A percentile compares a stretch with the other conserved stretches of the same genome.
These are phyloP conservation scores for Xylaria cubensis DNA, from an alignment of 495 filamentous ascomycete species.

Conservation along the genomic window DNA sequence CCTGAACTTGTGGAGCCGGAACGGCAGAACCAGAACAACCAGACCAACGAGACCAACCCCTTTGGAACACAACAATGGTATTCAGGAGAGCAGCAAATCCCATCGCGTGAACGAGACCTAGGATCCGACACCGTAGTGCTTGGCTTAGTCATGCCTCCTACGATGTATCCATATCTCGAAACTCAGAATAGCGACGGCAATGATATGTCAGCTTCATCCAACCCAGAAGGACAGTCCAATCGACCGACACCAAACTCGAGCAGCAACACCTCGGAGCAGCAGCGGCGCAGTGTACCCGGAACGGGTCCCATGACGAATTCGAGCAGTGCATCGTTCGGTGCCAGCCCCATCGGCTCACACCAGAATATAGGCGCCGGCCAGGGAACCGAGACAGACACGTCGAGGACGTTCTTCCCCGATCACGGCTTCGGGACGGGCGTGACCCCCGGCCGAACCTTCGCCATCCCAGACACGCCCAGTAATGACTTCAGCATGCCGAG, in stretches of 20 bases:
- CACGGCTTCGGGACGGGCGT: constrained; percentile 41
- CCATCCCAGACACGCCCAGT: constrained; percentile 41
- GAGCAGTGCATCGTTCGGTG: constrained; percentile 52
- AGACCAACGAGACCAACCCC: constrained; percentile 9
- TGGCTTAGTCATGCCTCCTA: constrained; percentile 40
- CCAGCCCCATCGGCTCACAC: constrained; percentile 51
- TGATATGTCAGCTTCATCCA: constrained; percentile 48
- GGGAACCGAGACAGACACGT: constrained; percentile 38
- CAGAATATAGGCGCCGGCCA: constrained; percentile 42
- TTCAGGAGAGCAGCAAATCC: constrained; percentile 42
- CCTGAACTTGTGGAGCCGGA: constrained; percentile 18
- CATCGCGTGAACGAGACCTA: constrained; percentile 41
- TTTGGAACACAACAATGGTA: constrained; percentile 42
- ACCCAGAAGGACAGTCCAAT: constrained; percentile 50
- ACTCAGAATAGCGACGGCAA: constrained; percentile 45
- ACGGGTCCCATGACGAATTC: constrained; percentile 37
- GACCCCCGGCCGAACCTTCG: constrained; percentile 41
- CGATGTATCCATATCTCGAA: constrained; percentile 36
- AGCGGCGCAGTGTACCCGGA: constrained; percentile 38
- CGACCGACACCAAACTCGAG: constrained; percentile 61
- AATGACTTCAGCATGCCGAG: constrained; percentile 46
- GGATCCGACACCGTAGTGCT: constrained; percentile 36
- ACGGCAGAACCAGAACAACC: constrained; percentile 28
- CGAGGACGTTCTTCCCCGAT: constrained; percentile 44
- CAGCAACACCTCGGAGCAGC: constrained; percentile 54